Evolutionary conservation across 345 rosid species (phyloP).

Genomic region (Cardamine chenopodiifolia): DNA sequence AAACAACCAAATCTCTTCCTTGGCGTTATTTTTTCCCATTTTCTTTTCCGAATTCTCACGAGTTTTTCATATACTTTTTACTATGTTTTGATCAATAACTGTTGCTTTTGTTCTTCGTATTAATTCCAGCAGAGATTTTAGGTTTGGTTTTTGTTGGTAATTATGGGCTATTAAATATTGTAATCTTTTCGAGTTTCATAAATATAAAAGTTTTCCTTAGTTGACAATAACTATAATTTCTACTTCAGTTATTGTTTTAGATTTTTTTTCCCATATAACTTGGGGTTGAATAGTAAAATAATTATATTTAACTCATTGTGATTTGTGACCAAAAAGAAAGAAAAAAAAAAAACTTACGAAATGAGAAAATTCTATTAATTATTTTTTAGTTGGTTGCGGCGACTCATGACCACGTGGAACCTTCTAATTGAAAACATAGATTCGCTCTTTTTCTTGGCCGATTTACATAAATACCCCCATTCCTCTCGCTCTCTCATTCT

Average conservation of each 20-base stretch:
- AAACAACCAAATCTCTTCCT: slow-evolving; percentile 28
- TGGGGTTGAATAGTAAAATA: too few species aligned
- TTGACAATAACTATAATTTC: not conserved
- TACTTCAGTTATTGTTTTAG: not conserved
- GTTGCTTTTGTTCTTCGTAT: slow-evolving; percentile 18
- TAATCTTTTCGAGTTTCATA: slow-evolving; percentile 22
- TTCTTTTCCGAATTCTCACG: slow-evolving; percentile 15
- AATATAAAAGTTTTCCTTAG: not conserved
- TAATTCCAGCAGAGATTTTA: slow-evolving; percentile 17
- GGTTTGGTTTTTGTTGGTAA: slow-evolving; percentile 35
- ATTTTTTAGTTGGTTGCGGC: not conserved
- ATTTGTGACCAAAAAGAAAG: too few species aligned
- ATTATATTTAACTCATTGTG: too few species aligned
- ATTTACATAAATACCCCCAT: slow-evolving; percentile 24
- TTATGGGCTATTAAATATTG: slow-evolving; percentile 29
- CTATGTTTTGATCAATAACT: slow-evolving; percentile 31
- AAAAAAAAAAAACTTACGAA: too few species aligned
- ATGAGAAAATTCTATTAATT: not conserved
- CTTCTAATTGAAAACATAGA: not conserved
- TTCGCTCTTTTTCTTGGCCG: not conserved
- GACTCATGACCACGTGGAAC: slow-evolving; percentile 12
- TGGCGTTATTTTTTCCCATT: slow-evolving; percentile 15
- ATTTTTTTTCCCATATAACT: not conserved
- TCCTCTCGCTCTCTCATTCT: slow-evolving; percentile 5
- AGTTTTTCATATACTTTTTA: slow-evolving; percentile 40